Base-by-base conservation (phyloP, 2,329 filamentous ascomycete species). In the Cladophialophora yegresii region DNA sequence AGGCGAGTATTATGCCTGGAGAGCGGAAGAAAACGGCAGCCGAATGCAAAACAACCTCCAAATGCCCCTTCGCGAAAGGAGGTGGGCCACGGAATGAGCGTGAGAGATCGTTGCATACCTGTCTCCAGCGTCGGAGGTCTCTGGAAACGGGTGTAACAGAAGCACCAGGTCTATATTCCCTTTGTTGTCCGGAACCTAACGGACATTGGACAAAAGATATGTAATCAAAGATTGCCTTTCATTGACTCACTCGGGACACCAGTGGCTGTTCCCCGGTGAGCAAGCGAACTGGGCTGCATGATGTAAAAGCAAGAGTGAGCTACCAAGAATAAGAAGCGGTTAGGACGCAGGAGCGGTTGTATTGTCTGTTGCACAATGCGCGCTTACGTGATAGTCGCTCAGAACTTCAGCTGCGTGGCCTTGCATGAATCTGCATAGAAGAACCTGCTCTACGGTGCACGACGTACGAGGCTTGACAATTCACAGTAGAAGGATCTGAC, bases 1-100 rank as follows among this genome's bases (percentile, higher is more conserved):
- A 5, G 88, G 90, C 57, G 95, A 98, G 79, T 98, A 97, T 78
- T 96, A 89, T 85, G 92, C 89, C 3, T 97, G 92, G 92, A 91
- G 93, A 74, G 87, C 84, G 53, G 90, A 93, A 75, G 77, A 80
- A 23, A 65, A 36, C 28, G 89, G 89, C 7, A 85, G 82, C 66
- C 83, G 90, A 54, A 76, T 77, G 55, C 72, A 75, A 53, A 75
- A 80, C 40, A 82, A 81, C 1, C 82, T 84, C 69, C 85, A 90
- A 66, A 84, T 87, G 79, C 85, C 91, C 1, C 75, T 95, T 61
- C 84, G 93, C 59, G 93, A 98, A 78, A 83, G 83, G 75, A 84
- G 90, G 71, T 98, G 93, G 93, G 86, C 88, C 30, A 82, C 89
- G 26, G 47, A n/a, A 12, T 65, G 51, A 57, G 28, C 13, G 47